These are phyloP conservation scores for Chaetothyriales sp. DNA, from an alignment of 2,329 filamentous ascomycete genomes.

Conservation along the genomic window DNA sequence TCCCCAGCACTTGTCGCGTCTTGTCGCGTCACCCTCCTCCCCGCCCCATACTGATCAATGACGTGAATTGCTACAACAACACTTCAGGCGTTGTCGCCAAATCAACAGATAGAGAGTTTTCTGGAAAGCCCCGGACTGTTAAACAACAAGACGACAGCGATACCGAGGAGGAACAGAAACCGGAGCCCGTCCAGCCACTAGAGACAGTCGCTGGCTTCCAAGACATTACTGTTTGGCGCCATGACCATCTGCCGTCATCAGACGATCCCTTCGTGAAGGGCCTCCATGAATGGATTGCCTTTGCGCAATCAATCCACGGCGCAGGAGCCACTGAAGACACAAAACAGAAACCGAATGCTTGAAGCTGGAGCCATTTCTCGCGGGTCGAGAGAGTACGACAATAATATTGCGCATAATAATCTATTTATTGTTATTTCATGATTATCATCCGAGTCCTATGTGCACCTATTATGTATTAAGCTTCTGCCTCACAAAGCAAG, in stretches of 20 bases:
- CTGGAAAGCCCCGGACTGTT: constrained; percentile 2
- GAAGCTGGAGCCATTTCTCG: background rate
- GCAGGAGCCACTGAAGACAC: background rate
- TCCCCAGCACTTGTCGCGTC: background rate
- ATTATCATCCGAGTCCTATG: background rate
- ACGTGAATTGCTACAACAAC: too few relatives aligned
- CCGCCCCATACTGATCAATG: background rate
- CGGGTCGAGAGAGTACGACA: background rate
- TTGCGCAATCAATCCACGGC: constrained; percentile 49
- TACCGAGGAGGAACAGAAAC: constrained; percentile 30
- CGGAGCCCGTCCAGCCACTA: constrained; percentile 40
- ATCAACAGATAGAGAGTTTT: constrained; percentile 6
- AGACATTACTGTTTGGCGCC: constrained; percentile 67
- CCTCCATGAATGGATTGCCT: constrained; percentile 64
- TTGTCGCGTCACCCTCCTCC: background rate
- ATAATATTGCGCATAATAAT: background rate
- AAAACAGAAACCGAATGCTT: background rate
- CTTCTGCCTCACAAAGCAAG: background rate
- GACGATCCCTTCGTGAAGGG: constrained; percentile 59
- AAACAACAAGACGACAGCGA: constrained; percentile 25
- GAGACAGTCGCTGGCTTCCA: constrained; percentile 55
- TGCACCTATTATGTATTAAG: background rate
- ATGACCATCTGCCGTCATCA: constrained; percentile 51
- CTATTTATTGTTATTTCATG: background rate
- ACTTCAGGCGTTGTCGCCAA: constrained; percentile 42